Evolutionary conservation across 345 rosid species (phyloP), one percentile per base, ranked within the genome.

Genomic region (Aquilaria sinensis): DNA sequence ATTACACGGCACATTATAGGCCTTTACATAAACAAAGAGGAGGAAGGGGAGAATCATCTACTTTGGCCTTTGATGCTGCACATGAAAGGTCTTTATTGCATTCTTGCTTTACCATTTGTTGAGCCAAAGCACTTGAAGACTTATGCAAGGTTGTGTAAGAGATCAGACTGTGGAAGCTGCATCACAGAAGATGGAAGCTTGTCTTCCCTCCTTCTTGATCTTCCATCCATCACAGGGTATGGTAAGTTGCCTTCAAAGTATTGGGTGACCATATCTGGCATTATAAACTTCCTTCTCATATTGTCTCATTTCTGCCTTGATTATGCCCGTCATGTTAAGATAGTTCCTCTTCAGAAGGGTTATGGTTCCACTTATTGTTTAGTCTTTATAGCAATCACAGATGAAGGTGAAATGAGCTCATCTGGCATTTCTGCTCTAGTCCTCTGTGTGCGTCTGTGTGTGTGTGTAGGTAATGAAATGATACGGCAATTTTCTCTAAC

Each of bases 161-260:
- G 83, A 70, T 78, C 90, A 61, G 95, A 85, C 67, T 93, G 97
- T 58, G 98, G 97, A 66, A 76, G 82, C 78, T 83, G 89, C 57
- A 82, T 88, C 49, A 84, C 81, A 53, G 81, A 65, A 65, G 92
- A 88, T 71, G 76, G 71, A 53, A 78, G 81, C 74, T 74, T 86
- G 6, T 90, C 98, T 61, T 81, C 92, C 46, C 84, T 93, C 73
- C 76, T 93, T 67, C 96, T 93, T 66, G 90, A 85, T 78, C 84
- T 85, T 71, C 95, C 95, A 31, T 90, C 96, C 72, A 82, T 93
- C 84, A 86, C 98, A 80, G 97, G 97, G 92, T 93, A 81, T 73
- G 84, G 87, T 81, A 80, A 76, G 89, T 78, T 77, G 12, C 80
- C 62, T 70, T 53, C 57, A 41, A 54, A 53, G 29, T 59, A 67